Base-by-base conservation (phyloP, 441 rosid genomes). In the Arabidopsis lyrata region DNA sequence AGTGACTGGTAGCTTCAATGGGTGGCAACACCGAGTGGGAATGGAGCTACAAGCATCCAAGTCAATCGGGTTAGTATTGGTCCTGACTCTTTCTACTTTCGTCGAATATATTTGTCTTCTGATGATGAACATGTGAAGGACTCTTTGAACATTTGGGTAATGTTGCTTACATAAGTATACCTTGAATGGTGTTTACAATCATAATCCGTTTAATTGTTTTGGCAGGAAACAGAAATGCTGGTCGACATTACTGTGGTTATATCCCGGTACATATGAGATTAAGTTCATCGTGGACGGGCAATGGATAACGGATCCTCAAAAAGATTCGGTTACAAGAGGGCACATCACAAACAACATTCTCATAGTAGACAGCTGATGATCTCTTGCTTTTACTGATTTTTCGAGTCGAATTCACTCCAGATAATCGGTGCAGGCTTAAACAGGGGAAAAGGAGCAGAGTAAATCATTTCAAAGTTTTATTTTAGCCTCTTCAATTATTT, bases 1-100 rank as follows among this genome's bases (percentile, higher is more conserved):
- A 86, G 88, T 92, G 61, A 77, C 95, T 38, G 99, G 99, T 56
- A 88, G 97, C 79, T 94, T 94, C 77, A 94, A 88, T 64, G 99
- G 99, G 38, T 94, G 99, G 99, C 89, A 87, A 77, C 91, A 86
- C 65, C 81, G 74, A 34, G 85, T 94, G 68, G 90, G 81, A 83
- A 70, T 91, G 93, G 97, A 91, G 72, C 94, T 85, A 73, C 80
- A 83, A 73, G 76, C 88, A 68, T 86, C 79, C 66, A 81, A 76
- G 57, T 63, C 78, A 68, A 48, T 31, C 12, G 78, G 77, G 81
- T 78, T 42, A 73, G 81, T 77, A 65, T 65, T 57, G 61, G 60
- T 64, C 55, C 22, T n/a, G 56, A 22, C 24, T 48, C 69, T 56
- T 39, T 18, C 42, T 32, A 12, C 9, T 45, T 1, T 16, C 39